Evolutionary conservation across 306 rosid genomes (phyloP), one percentile per base, ranked within the genome.

Genomic region (Begonia masoniana): DNA sequence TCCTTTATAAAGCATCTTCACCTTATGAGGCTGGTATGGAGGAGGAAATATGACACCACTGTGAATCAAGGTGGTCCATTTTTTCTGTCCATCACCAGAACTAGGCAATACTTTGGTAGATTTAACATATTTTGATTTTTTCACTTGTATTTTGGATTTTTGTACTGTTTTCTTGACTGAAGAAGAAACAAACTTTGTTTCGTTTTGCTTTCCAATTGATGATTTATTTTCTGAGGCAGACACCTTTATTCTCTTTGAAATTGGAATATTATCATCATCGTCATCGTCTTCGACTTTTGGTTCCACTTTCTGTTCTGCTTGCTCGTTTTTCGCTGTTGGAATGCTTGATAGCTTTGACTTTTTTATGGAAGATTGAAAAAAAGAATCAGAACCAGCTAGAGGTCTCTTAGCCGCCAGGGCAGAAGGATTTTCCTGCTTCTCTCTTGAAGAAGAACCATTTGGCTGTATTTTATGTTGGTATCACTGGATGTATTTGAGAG

Each of bases 41-140:
- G 96, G 99, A 51, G 99, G 99, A 56, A 92, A 92, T 62, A 92
- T 92, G 62, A 92, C 89, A 72, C 99, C 99, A 70, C 67, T 86
- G 78, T 92, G 99, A 62, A 75, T 74, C 79, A 92, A 72, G 51
- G 85, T 81, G 39, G 89, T 76, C 99, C 99, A 92, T 62, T 92
- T 92, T 75, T 82, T 84, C 89, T 81, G 96, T 51, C 99, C 96
- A 65, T 92, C 96, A 16, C 95, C 94, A 47, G 95, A 73, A 72
- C 93, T 74, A 9, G 99, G 99, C 58, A 68, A 78, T 62, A 75
- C 55, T 61, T 74, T 87, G 0, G 95, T 68, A 7, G 95, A 79
- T 67, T 77, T 92, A 46, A 81, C 78, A 79, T 87, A 92, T 68
- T 79, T 93, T 11, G 84, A 80, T n/a, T 54, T 70, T 54, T 79